Conservation (phyloP, 23 red algal genomes). For the Chondrus crispus region DNA sequence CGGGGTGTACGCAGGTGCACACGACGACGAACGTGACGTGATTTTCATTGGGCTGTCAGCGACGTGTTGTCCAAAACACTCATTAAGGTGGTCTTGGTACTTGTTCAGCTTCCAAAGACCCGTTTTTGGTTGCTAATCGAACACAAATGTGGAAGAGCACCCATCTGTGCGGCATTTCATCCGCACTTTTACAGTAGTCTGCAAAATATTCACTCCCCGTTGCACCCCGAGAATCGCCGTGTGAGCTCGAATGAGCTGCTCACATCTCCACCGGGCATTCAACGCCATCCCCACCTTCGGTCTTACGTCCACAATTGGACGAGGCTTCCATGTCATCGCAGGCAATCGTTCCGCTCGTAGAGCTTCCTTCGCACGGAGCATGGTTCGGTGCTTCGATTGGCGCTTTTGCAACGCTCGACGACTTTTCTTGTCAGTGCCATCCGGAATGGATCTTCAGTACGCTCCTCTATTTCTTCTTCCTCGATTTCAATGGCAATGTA, state of each 20-base stretch:
- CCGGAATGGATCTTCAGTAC: no score
- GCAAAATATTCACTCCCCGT: not conserved
- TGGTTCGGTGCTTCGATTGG: no score
- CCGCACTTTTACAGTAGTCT: not conserved
- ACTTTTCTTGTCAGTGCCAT: no score
- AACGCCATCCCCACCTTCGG: not conserved
- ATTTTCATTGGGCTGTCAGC: no score
- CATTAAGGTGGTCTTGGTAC: not conserved
- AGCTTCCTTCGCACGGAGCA: no score
- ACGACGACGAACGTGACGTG: not conserved
- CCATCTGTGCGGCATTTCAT: not conserved
- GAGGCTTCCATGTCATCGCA: no score
- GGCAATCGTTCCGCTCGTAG: no score
- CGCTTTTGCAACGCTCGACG: no score
- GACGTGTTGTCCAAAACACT: not conserved
- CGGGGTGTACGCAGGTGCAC: slow-evolving; percentile 6
- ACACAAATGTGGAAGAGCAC: not conserved
- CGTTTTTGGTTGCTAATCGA: slow-evolving; percentile 3
- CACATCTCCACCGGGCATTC: slow-evolving; percentile 4
- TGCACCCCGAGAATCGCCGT: not conserved
- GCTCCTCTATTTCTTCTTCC: no score
- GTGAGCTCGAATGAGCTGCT: slow-evolving; percentile 32
- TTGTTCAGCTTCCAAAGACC: slow-evolving; percentile 32
- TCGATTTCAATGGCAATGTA: no score
- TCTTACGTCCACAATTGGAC: no score